phyloP scores from a whole-genome alignment of 768 basidiomycete species.

The Suillus weaverae region DNA sequence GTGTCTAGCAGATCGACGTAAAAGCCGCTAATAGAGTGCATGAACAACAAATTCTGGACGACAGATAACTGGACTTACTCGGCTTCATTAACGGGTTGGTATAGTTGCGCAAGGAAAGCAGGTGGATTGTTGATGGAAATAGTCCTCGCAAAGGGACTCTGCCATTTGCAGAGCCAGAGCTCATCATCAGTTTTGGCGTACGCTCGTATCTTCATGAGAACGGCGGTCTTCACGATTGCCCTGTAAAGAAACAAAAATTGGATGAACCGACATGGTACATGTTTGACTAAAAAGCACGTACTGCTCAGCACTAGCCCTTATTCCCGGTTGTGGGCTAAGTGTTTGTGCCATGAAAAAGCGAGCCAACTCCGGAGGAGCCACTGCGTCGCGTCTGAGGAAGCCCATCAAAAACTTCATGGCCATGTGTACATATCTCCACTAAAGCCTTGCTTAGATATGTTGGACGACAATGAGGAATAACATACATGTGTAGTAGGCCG shows the following conservation, averaged over 20 bases:
- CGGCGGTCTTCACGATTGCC: constrained; percentile 64
- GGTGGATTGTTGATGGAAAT: constrained; percentile 48
- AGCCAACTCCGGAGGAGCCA: constrained; percentile 52
- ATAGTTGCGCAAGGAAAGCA: constrained; percentile 50
- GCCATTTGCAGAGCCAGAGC: constrained; percentile 75
- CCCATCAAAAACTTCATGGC: constrained; percentile 60
- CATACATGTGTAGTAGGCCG: constrained; percentile 72
- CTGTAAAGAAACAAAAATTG: constrained; percentile 33
- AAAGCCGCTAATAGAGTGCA: constrained; percentile 33
- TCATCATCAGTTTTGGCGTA: constrained; percentile 63
- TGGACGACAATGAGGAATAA: constrained; percentile 10
- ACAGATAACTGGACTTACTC: constrained; percentile 31
- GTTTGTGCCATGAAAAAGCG: constrained; percentile 65
- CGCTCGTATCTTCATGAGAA: constrained; percentile 74
- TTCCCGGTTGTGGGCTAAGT: constrained; percentile 70
- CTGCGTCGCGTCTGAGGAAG: constrained; percentile 63
- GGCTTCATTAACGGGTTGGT: constrained; percentile 37
- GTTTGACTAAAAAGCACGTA: constrained; percentile 27
- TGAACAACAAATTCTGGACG: not conserved
- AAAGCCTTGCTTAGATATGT: constrained; percentile 15
- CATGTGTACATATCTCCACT: constrained; percentile 85
- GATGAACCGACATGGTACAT: constrained; percentile 1
- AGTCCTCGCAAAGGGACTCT: constrained; percentile 53
- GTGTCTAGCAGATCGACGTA: constrained; percentile 76
- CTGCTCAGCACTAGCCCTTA: constrained; percentile 66